Evolutionary conservation across 768 basidiomycete genomes (phyloP).

Genomic region (Pleurotus salmoneostramineus): DNA sequence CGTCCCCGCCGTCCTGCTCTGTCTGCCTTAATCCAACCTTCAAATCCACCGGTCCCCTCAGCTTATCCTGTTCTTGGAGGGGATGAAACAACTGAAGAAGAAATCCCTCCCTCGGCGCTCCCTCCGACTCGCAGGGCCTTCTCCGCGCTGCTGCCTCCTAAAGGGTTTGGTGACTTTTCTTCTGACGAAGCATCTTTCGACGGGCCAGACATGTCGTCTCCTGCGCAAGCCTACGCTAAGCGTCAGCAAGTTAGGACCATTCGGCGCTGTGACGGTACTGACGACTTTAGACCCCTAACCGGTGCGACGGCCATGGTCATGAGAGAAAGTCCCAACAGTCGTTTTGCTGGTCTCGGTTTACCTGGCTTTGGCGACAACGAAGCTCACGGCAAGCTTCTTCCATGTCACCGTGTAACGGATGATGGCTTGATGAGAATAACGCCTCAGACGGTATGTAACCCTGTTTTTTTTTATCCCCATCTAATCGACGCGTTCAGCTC

Average conservation of each 20-base stretch:
- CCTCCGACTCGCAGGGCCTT: conserved; percentile 68
- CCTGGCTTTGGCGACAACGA: conserved; percentile 94
- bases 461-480: background rate
- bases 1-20: conserved; percentile 64
- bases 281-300: conserved; percentile 74
- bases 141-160: conserved; percentile 68
- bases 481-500: conserved; percentile 44
- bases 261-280: conserved; percentile 76
- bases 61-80: conserved; percentile 36
- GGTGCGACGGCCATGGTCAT: conserved; percentile 53
- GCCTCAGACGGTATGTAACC: conserved; percentile 62
- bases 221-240: conserved; percentile 76
- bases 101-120: conserved; percentile 27
- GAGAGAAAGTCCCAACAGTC: conserved; percentile 56
- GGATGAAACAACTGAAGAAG: conserved; percentile 17
- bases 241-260: conserved; percentile 77
- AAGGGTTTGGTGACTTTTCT: conserved; percentile 43
- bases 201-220: conserved; percentile 69
- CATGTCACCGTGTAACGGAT: conserved; percentile 90
- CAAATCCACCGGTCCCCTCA: conserved; percentile 33
- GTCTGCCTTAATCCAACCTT: conserved; percentile 56
- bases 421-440: conserved; percentile 94
- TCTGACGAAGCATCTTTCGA: conserved; percentile 63
- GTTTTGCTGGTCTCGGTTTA: conserved; percentile 56
- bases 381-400: conserved; percentile 86